Base-by-base conservation (phyloP, 2,329 filamentous ascomycete genomes). In the Xylariaceae sp. region DNA sequence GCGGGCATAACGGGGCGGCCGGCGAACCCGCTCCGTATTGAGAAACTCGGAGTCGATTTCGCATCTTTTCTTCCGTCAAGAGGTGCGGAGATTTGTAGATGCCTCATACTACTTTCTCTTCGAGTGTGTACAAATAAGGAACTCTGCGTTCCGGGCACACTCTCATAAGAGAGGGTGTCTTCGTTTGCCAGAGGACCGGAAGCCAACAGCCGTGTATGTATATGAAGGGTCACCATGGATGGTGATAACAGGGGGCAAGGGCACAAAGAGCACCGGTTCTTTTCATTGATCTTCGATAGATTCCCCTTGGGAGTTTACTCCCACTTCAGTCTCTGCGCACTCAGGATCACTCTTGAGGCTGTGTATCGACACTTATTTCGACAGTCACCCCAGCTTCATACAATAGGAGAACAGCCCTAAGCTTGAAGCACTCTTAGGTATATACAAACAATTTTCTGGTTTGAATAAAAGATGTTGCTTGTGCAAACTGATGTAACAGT, bases 1-100 rank as follows among this genome's bases (percentile, higher is more conserved):
- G 77, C 31, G 80, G 80, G 24, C 85, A 87, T 64, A 87, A 87
- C 67, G 85, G 85, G 33, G 76, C 82, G n/a, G 72, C 77, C 40
- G 77, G 75, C 43, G 84, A 85, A 28, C 48, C 58, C 14, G 8
- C 54, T 14, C 77, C 77, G 44, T 86, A 83, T 69, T 84, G 78
- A 71, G 60, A 21, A 36, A n/a, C 11, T 21, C 7, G n/a, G 29
- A 16, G 19, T 53, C 23, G n/a, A 23, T 39, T 26, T 43, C 31
- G 24, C 46, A 17, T 61, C 58, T 59, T 56, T 54, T 36, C 45
- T 24, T 43, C 34, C 40, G 48, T 59, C 47, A 33, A 19, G 44
- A 39, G 63, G 43, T 39, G 47, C 47, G 40, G 50, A 50, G 56
- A 21, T 55, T 60, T 54, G 53, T 54, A 56, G 63, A 56, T 52